Evolutionary conservation across 2,329 filamentous ascomycete species (phyloP).

Genomic region (Clarireedia paspali): DNA sequence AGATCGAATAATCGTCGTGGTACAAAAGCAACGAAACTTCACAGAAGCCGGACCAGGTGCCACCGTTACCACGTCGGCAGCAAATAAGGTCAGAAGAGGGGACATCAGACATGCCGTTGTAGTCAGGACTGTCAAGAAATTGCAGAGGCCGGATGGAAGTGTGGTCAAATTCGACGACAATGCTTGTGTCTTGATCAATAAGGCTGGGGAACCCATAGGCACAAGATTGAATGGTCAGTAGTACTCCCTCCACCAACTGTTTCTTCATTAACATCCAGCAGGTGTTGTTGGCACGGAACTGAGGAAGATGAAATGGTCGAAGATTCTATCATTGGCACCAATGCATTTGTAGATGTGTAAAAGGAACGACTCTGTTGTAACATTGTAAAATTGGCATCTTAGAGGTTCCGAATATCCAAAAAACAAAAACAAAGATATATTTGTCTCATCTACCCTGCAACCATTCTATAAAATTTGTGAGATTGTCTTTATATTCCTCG

Average conservation of each 20-base stretch:
- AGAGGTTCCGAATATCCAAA: neutral
- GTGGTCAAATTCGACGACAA: conserved; percentile 95
- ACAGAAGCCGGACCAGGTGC: conserved; percentile 64
- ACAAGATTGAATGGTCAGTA: conserved; percentile 72
- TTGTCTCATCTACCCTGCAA: neutral
- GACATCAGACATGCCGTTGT: conserved; percentile 95
- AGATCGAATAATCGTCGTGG: conserved; percentile 93
- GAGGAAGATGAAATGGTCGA: conserved; percentile 91
- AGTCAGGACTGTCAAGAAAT: conserved; percentile 83
- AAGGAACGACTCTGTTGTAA: neutral
- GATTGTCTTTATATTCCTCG: conserved; percentile 8
- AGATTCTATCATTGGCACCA: conserved; percentile 92
- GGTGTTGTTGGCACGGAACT: conserved; percentile 85
- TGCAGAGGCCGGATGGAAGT: conserved; percentile 80
- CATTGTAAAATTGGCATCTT: conserved; percentile 7
- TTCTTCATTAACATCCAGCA: conserved; percentile 27
- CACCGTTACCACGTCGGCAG: conserved; percentile 62
- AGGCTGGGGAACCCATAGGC: conserved; percentile 90
- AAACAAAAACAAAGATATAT: neutral
- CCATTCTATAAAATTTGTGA: neutral
- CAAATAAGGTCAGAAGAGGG: conserved; percentile 91
- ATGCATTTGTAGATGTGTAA: conserved; percentile 53
- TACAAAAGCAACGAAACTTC: conserved; percentile 86
- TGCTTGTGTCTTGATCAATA: conserved; percentile 94
- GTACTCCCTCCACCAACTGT: neutral